Percentiles rank a stretch among this genome's conserved stretches.
phyloP scores from a whole-genome alignment of 352 stramenopile genomes.

The Phytopythium kandeliae region DNA sequence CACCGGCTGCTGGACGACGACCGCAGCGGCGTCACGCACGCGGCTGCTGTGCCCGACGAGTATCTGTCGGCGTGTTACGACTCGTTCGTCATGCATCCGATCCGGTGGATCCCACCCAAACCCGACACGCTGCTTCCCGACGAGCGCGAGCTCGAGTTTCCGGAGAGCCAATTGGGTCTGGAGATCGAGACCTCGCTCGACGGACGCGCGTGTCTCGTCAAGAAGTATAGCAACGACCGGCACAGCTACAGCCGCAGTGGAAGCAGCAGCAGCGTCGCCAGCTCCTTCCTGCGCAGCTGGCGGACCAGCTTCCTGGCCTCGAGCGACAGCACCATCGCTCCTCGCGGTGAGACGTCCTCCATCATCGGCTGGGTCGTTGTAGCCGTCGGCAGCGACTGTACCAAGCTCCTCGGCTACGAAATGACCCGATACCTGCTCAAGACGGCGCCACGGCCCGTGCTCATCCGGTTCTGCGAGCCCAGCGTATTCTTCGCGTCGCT shows the following conservation, averaged over 20 bases:
- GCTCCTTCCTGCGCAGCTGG: slow-evolving; percentile 10
- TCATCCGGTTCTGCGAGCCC: slow-evolving; percentile 71
- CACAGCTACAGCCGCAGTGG: slow-evolving; percentile 45
- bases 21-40: slow-evolving; percentile 15
- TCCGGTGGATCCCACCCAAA: slow-evolving; percentile 60
- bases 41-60: slow-evolving; percentile 28
- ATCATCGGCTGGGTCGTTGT: slow-evolving; percentile 61
- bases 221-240: slow-evolving; percentile 36
- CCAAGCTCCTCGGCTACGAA: slow-evolving; percentile 55
- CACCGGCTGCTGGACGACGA: slow-evolving; percentile 34
- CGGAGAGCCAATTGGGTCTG: slow-evolving; percentile 39
- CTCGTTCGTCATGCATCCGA: slow-evolving; percentile 47
- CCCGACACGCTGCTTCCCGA: slow-evolving; percentile 27
- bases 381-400: slow-evolving; percentile 64
- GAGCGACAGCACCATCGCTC: slow-evolving; percentile 13
- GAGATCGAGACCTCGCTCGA: slow-evolving; percentile 81
- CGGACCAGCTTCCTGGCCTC: slow-evolving; percentile 16
- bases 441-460: slow-evolving; percentile 52
- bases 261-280: slow-evolving; percentile 6
- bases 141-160: slow-evolving; percentile 69
- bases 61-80: slow-evolving; percentile 65
- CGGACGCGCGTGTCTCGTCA: slow-evolving; percentile 56
- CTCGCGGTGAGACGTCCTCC: slow-evolving; percentile 17
- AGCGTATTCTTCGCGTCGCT: slow-evolving; percentile 73
- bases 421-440: slow-evolving; percentile 67